Base-by-base conservation (phyloP, 2,329 filamentous ascomycete genomes). In the Penicillium concentricum region DNA sequence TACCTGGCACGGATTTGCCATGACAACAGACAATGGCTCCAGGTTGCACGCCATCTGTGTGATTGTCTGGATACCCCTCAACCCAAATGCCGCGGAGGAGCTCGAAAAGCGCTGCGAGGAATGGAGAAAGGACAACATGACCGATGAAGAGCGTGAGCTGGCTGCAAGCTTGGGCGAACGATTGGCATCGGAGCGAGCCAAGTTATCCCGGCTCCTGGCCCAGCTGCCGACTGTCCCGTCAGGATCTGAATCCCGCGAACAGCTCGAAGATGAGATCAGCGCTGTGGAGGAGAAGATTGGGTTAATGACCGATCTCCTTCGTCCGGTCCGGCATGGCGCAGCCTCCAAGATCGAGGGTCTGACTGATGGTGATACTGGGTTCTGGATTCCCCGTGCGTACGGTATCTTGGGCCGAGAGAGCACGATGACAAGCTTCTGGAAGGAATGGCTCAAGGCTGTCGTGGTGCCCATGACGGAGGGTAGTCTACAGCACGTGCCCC, bases 1-100 rank as follows among this genome's bases (percentile, higher is more conserved):
- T n/a, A 97, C 92, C 24, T 99, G 94, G 94, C 94, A 99, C 76
- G 94, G 94, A 47, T 99, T 99, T 71, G 92, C 91, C 60, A 97
- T 99, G 94, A 99, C 94, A 2, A 89, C 89, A 22, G 90, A 90
- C 54, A 92, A 97, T 71, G 93, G 91, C 67, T 89, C 91, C 54
- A 96, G 94, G 72, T 81, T 97, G 20, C 93, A 97, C 70, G 93
- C 92, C 34, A 90, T 97, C 57, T 92, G 90, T 60, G 83, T 97
- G 54, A 95, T 92, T 53, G 84, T 97, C 41, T 99, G 94, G 94
- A 90, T 92, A 53, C 92, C 94, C 0, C 76, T 99, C 53, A 91
- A 90, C 60, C 81, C 87, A 12, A 86, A 88, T 56, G 87, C 93
- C 6, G 92, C 94, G 1, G 91, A 92, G 53, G 89, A 92, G 59